Percentiles rank a stretch among this genome's conserved stretches.
These are phyloP conservation scores for Candida berthetii DNA, from an alignment of 805 yeast species.

Conservation along the genomic window DNA sequence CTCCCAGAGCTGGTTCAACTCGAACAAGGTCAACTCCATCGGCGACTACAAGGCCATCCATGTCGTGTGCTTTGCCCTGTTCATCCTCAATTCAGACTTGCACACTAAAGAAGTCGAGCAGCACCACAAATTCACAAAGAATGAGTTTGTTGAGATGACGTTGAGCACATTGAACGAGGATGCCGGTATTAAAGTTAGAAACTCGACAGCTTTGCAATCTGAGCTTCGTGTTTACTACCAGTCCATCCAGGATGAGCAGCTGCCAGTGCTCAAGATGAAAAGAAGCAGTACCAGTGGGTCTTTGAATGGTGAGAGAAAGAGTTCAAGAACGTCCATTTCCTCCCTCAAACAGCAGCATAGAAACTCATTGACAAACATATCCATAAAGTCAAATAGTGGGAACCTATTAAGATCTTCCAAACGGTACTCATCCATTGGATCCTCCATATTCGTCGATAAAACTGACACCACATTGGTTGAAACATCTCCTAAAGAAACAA, in stretches of 20 bases:
- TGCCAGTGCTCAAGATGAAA: constrained; percentile 12
- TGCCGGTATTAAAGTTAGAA: not conserved
- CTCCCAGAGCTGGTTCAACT: constrained; percentile 54
- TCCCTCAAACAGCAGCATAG: too few relatives aligned
- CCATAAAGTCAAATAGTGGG: too few relatives aligned
- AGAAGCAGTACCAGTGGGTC: too few relatives aligned
- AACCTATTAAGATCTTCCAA: constrained; percentile 9
- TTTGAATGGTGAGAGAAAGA: not conserved
- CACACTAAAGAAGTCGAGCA: too few relatives aligned
- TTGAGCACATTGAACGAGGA: constrained; percentile 34
- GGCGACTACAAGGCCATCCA: constrained; percentile 55
- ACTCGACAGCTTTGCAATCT: constrained; percentile 6
- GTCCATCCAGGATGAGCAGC: constrained; percentile 22
- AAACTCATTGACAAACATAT: constrained; percentile 10
- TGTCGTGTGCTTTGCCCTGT: constrained; percentile 63
- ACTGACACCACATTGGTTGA: constrained; percentile 2
- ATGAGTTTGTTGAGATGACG: constrained; percentile 45
- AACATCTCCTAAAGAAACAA: constrained; percentile 1
- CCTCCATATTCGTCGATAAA: constrained; percentile 6
- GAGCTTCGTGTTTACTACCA: constrained; percentile 26
- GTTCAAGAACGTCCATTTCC: constrained; percentile 1
- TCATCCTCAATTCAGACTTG: constrained; percentile 71
- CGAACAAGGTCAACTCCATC: constrained; percentile 41
- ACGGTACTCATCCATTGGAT: constrained; percentile 20
- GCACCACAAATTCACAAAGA: constrained; percentile 34